Conservation (phyloP, 371 early-diverging fungal species). For the Lichtheimia ornata region DNA sequence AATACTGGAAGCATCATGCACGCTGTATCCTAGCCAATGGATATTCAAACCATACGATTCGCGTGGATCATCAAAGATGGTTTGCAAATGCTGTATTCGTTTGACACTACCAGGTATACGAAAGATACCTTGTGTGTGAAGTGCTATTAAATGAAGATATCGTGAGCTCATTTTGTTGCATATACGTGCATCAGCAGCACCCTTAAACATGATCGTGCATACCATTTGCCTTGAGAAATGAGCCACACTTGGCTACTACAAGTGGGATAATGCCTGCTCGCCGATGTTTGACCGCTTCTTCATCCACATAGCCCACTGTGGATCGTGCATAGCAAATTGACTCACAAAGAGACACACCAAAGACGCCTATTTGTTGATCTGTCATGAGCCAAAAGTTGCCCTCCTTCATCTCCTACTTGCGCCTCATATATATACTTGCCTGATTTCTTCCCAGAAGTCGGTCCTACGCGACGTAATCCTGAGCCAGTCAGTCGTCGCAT, state of each 20-base stretch:
- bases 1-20: constrained; percentile 67
- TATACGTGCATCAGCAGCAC: not conserved
- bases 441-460: too few relatives aligned
- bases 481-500: not conserved
- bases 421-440: too few relatives aligned
- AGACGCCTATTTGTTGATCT: constrained; percentile 13
- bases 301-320: constrained; percentile 26
- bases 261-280: constrained; percentile 43
- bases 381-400: not conserved
- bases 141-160: constrained; percentile 7
- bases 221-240: constrained; percentile 47
- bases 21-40: constrained; percentile 60
- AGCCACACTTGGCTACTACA: constrained; percentile 53
- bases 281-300: constrained; percentile 17
- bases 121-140: constrained; percentile 27
- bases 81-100: constrained; percentile 60
- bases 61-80: constrained; percentile 47
- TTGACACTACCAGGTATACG: constrained; percentile 48
- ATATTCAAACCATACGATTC: constrained; percentile 54
- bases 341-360: constrained; percentile 23
- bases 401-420: not conserved
- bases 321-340: constrained; percentile 27
- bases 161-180: not conserved
- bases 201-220: not conserved
- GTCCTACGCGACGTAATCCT: not conserved